Evolutionary conservation across 1,139 yeast species (phyloP).

Genomic region (Meyerozyma carpophila): DNA sequence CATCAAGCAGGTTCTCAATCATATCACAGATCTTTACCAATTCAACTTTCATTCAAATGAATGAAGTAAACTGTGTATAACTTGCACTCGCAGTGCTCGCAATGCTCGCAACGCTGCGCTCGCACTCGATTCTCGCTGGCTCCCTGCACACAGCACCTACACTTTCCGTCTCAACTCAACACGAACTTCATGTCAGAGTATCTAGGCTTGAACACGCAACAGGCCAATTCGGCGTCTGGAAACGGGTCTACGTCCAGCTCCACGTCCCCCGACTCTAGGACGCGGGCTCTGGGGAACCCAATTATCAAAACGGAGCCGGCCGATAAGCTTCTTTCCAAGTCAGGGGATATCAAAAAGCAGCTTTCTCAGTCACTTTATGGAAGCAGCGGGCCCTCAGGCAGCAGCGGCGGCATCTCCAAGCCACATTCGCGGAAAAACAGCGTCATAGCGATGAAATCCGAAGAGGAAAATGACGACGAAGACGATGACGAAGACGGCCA

Average conservation of each 20-base stretch:
- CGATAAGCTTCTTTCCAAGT: constrained; percentile 25
- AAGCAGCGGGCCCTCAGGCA: constrained; percentile 2
- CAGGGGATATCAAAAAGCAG: constrained; percentile 36
- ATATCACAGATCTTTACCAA: too few species aligned
- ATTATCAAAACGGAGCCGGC: constrained; percentile 25
- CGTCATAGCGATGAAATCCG: constrained; percentile 22
- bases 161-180: background rate
- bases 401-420: constrained; percentile 34
- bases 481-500: constrained; percentile 32
- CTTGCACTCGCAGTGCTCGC: too few species aligned
- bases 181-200: constrained; percentile 15
- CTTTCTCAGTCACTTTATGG: constrained; percentile 33
- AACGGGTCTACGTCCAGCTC: constrained; percentile 13
- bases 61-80: too few species aligned
- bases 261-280: constrained; percentile 12
- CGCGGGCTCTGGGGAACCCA: constrained; percentile 22
- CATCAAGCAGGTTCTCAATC: too few species aligned
- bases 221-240: constrained; percentile 16
- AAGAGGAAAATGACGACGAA: constrained; percentile 19
- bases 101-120: too few species aligned
- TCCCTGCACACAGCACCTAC: background rate
- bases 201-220: constrained; percentile 18
- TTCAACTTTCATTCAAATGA: too few species aligned
- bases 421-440: constrained; percentile 40
- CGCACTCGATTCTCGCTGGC: background rate